phyloP scores from a whole-genome alignment of 2,329 filamentous ascomycete genomes.

The Emergomyces pasteurianus region DNA sequence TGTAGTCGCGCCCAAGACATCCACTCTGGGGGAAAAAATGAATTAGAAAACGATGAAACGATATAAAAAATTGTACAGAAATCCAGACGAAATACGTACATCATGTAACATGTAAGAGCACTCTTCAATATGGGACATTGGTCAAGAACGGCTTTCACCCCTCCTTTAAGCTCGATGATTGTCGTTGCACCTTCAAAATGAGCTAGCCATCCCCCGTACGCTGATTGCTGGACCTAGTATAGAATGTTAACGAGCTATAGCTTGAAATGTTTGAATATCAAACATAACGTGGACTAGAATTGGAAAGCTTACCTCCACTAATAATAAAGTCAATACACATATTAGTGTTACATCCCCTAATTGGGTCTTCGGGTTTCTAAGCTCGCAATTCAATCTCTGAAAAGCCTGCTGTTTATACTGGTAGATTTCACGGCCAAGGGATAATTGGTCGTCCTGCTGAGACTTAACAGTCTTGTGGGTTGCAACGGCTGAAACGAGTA shows the following conservation, averaged over 20 bases:
- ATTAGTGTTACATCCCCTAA: slow-evolving; percentile 8
- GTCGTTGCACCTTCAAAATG: slow-evolving; percentile 13
- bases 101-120: slow-evolving; percentile 9
- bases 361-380: slow-evolving; percentile 5
- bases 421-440: slow-evolving; percentile 8
- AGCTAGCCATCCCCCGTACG: slow-evolving; percentile 9
- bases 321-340: slow-evolving; percentile 8
- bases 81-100: slow-evolving; percentile 4
- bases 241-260: neutral
- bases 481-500: slow-evolving; percentile 9
- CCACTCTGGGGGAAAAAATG: slow-evolving; percentile 2
- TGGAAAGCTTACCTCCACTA: slow-evolving; percentile 7
- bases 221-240: slow-evolving; percentile 9
- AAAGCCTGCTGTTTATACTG: slow-evolving; percentile 9
- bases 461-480: slow-evolving; percentile 9
- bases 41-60: neutral
- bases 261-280: neutral
- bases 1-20: slow-evolving; percentile 10
- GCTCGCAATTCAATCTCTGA: slow-evolving; percentile 1
- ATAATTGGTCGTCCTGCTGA: slow-evolving; percentile 4
- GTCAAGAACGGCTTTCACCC: slow-evolving; percentile 6
- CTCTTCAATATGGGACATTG: slow-evolving; percentile 2
- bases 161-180: slow-evolving; percentile 13
- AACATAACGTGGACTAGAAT: neutral
- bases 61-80: neutral